phyloP scores from a whole-genome alignment of 2,329 filamentous ascomycete genomes.

The Beauveria sp. region DNA sequence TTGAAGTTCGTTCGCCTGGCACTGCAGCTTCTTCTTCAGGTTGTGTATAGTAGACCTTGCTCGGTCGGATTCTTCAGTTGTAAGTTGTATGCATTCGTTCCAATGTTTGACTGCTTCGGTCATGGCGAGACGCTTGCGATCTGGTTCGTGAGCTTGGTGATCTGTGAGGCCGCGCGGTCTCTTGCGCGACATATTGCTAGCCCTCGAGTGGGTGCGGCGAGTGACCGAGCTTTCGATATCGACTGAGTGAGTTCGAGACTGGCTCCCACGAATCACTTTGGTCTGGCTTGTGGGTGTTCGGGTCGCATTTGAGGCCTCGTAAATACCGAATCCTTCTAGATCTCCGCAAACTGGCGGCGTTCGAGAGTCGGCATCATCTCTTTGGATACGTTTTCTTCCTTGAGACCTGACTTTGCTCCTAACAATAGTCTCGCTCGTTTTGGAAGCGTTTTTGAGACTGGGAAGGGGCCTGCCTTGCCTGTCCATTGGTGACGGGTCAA shows the following conservation, averaged over 20 bases:
- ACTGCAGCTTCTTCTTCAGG: conserved; percentile 1
- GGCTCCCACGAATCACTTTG: background rate
- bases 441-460: background rate
- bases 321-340: conserved; percentile 1
- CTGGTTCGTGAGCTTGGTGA: background rate
- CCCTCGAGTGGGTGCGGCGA: background rate
- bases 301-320: background rate
- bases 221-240: background rate
- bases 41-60: conserved; percentile 12
- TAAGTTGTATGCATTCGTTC: conserved; percentile 8
- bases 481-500: background rate
- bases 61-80: conserved; percentile 1
- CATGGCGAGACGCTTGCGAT: conserved; percentile 10
- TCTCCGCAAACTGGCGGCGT: conserved; percentile 1
- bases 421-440: background rate
- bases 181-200: conserved; percentile 7
- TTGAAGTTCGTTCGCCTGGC: conserved; percentile 16
- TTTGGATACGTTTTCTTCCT: background rate
- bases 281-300: background rate
- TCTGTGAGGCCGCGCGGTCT: background rate
- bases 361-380: background rate
- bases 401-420: too few species aligned
- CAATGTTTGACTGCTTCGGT: conserved; percentile 17
- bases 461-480: background rate
- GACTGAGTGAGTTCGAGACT: background rate